phyloP scores from a whole-genome alignment of 768 basidiomycete species.

The Kwoniella sp. region DNA sequence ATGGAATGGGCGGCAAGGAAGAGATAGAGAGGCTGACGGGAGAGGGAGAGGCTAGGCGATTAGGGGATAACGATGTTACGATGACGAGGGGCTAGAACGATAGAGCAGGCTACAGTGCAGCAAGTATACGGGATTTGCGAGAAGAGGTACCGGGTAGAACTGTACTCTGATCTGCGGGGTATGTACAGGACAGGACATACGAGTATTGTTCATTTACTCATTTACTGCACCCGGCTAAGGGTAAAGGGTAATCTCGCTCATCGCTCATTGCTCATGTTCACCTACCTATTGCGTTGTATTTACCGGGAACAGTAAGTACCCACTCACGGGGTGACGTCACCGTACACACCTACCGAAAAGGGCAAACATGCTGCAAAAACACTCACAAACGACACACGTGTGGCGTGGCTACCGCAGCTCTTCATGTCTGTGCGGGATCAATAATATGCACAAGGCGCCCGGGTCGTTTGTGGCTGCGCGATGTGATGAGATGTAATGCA shows the following conservation, averaged over 20 bases:
- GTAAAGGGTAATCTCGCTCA: not conserved
- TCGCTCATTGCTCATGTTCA: not conserved
- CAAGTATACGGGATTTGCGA: too few relatives aligned
- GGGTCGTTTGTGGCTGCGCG: too few relatives aligned
- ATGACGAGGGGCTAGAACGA: conserved; percentile 2
- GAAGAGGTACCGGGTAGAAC: too few relatives aligned
- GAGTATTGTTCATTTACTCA: too few relatives aligned
- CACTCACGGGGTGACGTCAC: not conserved
- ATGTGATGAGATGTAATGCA: too few relatives aligned
- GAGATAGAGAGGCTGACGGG: not conserved
- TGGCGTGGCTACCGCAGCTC: not conserved
- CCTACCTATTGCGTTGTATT: not conserved
- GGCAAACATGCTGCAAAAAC: not conserved
- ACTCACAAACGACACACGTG: not conserved
- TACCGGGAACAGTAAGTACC: conserved; percentile 1
- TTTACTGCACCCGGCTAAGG: too few relatives aligned
- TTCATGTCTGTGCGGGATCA: conserved; percentile 1
- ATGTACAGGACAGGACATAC: too few relatives aligned
- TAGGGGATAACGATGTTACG: not conserved
- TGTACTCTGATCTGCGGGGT: conserved; percentile 1
- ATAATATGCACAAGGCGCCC: too few relatives aligned
- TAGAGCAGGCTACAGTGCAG: too few relatives aligned
- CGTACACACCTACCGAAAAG: not conserved
- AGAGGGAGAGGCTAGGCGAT: not conserved
- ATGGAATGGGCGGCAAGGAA: conserved; percentile 1